Evolutionary conservation across 805 yeast genomes (phyloP).

Genomic region (Candida xiaguanensis): DNA sequence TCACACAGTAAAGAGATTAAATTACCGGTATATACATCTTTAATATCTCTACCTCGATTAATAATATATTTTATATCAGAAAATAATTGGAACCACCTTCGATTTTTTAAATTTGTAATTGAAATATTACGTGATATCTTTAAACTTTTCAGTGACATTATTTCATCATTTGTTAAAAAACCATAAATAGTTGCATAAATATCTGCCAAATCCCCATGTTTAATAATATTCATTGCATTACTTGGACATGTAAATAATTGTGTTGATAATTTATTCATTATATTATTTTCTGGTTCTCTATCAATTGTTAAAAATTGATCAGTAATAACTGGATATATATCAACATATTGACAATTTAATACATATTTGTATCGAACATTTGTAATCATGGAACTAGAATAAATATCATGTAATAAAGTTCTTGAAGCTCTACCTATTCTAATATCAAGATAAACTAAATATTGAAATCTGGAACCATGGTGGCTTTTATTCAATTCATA

Average conservation of each 20-base stretch:
- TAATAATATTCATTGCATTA: constrained; percentile 59
- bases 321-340: constrained; percentile 71
- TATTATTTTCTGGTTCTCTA: constrained; percentile 82
- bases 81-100: constrained; percentile 76
- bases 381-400: constrained; percentile 61
- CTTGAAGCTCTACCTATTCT: constrained; percentile 69
- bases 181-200: constrained; percentile 62
- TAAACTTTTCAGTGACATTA: constrained; percentile 42
- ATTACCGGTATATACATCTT: constrained; percentile 39
- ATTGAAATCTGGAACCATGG: constrained; percentile 56
- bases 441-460: constrained; percentile 60
- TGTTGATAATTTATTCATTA: constrained; percentile 68
- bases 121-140: constrained; percentile 34
- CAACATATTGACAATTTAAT: constrained; percentile 78
- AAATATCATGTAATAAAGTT: constrained; percentile 55
- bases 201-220: constrained; percentile 61
- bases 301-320: constrained; percentile 71
- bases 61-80: constrained; percentile 76
- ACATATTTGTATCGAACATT: constrained; percentile 52
- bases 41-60: constrained; percentile 59
- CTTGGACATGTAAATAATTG: constrained; percentile 91
- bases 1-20: constrained; percentile 62
- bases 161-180: constrained; percentile 53
- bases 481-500: constrained; percentile 22
- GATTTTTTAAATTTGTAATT: constrained; percentile 53